These are phyloP conservation scores for Ophiostoma ips DNA, from an alignment of 2,329 filamentous ascomycete species.

Conservation along the genomic window DNA sequence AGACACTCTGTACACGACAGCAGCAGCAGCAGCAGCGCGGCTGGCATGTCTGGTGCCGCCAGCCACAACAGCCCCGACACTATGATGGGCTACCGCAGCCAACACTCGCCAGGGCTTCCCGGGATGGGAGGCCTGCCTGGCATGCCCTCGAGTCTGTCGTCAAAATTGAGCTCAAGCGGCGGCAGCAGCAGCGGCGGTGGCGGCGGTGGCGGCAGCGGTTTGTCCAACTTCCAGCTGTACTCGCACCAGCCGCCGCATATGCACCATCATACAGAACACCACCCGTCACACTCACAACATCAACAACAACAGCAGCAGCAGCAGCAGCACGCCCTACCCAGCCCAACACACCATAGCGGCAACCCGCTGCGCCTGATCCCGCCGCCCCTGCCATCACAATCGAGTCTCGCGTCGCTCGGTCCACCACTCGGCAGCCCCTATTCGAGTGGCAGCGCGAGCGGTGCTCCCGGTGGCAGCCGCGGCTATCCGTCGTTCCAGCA, in stretches of 20 bases:
- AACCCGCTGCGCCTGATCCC: conserved; percentile 8
- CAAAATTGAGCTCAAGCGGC: conserved; percentile 2
- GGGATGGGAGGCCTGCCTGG: not conserved
- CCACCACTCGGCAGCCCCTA: conserved; percentile 2
- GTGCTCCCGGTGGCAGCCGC: not conserved
- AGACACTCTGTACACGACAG: not conserved
- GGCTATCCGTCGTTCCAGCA: conserved; percentile 4
- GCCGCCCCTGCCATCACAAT: conserved; percentile 9
- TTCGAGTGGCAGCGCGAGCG: not conserved
- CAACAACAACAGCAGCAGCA: conserved; percentile 7
- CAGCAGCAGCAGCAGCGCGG: not conserved
- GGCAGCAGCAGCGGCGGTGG: no score
- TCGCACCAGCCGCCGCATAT: not conserved
- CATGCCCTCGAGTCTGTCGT: conserved; percentile 1
- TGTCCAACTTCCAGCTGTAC: conserved; percentile 8
- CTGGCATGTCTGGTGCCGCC: not conserved
- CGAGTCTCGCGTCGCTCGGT: conserved; percentile 2
- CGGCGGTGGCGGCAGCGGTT: no score
- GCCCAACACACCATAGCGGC: conserved; percentile 2
- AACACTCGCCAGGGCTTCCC: conserved; percentile 1
- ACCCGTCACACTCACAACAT: not conserved
- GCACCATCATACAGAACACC: not conserved
- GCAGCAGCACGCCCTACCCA: conserved; percentile 4
- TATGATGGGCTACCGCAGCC: conserved; percentile 5
- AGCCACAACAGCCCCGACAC: not conserved